Evolutionary conservation across 2,329 filamentous ascomycete species (phyloP).

Genomic region (Monosporascus sp.): DNA sequence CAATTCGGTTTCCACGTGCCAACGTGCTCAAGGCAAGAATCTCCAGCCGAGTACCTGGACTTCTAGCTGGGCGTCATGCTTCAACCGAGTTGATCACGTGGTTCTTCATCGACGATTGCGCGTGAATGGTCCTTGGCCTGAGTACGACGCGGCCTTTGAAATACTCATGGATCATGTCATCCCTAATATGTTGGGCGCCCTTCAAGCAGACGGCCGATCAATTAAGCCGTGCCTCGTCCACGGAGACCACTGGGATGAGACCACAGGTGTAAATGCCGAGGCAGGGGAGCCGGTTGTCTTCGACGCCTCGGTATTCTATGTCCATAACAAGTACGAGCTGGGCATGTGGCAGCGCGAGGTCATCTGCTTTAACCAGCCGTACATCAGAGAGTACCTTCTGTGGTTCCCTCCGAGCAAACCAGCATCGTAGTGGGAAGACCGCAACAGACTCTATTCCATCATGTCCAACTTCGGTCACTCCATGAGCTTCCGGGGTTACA

Average conservation of each 20-base stretch:
- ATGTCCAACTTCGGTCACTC: neutral
- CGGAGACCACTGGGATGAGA: conserved; percentile 34
- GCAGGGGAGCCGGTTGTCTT: conserved; percentile 26
- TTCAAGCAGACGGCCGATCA: conserved; percentile 16
- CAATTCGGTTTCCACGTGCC: conserved; percentile 28
- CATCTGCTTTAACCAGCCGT: neutral
- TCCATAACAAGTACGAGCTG: conserved; percentile 4
- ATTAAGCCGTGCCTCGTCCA: conserved; percentile 25
- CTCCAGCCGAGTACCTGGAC: conserved; percentile 27
- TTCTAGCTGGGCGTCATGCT: conserved; percentile 31
- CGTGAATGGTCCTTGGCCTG: conserved; percentile 21
- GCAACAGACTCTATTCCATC: conserved; percentile 21
- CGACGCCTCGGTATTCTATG: conserved; percentile 29
- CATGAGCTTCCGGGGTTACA: neutral
- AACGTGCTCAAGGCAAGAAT: conserved; percentile 24
- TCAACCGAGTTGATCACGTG: conserved; percentile 22
- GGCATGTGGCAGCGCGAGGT: conserved; percentile 3
- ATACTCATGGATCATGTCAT: conserved; percentile 18
- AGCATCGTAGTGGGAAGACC: conserved; percentile 20
- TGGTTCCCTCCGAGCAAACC: too few relatives aligned
- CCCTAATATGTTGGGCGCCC: conserved; percentile 15
- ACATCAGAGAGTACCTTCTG: neutral
- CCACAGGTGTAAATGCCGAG: conserved; percentile 23
- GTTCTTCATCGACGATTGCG: conserved; percentile 18
- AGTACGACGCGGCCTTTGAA: conserved; percentile 18